Conservation (phyloP, 805 yeast genomes). For the Komagataella ulmi region DNA sequence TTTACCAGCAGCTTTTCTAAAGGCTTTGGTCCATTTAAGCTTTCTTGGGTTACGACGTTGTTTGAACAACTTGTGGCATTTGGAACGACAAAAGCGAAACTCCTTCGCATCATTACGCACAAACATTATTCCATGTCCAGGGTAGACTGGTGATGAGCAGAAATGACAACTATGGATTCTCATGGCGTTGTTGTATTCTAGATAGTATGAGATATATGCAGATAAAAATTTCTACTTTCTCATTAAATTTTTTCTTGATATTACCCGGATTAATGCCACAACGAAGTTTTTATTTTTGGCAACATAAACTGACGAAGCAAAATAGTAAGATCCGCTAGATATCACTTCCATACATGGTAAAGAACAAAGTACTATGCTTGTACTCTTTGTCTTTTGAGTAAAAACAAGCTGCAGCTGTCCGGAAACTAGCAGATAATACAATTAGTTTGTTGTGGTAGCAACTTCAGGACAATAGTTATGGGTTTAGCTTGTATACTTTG, state of each 20-base stretch:
- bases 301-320: too few species aligned
- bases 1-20: slow-evolving; percentile 97
- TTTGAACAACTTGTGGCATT: slow-evolving; percentile 94
- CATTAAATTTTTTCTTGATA: not conserved
- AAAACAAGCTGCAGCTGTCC: not conserved
- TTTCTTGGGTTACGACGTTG: slow-evolving; percentile 98
- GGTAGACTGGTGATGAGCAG: slow-evolving; percentile 94
- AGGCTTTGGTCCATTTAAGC: slow-evolving; percentile 96
- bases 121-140: slow-evolving; percentile 92
- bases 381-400: not conserved
- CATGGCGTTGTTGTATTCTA: slow-evolving; percentile 25
- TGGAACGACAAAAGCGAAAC: slow-evolving; percentile 93
- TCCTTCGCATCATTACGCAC: slow-evolving; percentile 98
- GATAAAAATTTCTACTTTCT: not conserved
- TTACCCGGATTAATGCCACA: not conserved
- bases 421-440: not conserved
- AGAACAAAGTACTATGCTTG: not conserved
- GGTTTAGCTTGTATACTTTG: too few species aligned
- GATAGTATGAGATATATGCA: not conserved
- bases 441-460: not conserved
- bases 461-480: not conserved
- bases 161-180: slow-evolving; percentile 89
- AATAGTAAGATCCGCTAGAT: too few species aligned
- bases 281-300: too few species aligned
- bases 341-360: too few species aligned